A percentile compares a stretch with the other conserved stretches of the same genome.
phyloP scores from a whole-genome alignment of 1,284 basidiomycete species.

The Fomitopsis betulina region DNA sequence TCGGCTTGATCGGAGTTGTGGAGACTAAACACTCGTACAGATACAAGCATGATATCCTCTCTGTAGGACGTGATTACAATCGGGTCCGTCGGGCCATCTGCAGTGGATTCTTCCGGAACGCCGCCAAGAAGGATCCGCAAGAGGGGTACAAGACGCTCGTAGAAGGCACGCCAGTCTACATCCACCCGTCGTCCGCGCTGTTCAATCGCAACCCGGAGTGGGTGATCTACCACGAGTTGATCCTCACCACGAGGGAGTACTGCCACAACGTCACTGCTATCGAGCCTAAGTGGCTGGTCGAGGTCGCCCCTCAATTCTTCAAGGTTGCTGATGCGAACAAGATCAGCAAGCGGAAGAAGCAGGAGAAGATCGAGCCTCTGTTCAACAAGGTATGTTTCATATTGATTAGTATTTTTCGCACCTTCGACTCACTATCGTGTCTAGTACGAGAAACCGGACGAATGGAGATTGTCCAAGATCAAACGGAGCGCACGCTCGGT shows the following conservation, averaged over 20 bases:
- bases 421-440: background rate
- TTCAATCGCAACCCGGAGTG: constrained; percentile 91
- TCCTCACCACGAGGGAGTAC: constrained; percentile 82
- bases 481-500: constrained; percentile 83
- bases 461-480: constrained; percentile 86
- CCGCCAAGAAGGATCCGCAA: constrained; percentile 93
- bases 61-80: constrained; percentile 91
- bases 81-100: constrained; percentile 93
- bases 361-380: constrained; percentile 95
- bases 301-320: constrained; percentile 98
- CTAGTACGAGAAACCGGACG: constrained; percentile 81
- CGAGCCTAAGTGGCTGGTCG: constrained; percentile 98
- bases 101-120: constrained; percentile 94
- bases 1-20: background rate
- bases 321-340: constrained; percentile 93
- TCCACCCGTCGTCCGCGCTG: constrained; percentile 94
- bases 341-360: constrained; percentile 95
- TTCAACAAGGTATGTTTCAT: constrained; percentile 57
- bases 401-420: too few relatives aligned
- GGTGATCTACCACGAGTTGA: constrained; percentile 75
- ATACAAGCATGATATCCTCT: constrained; percentile 95
- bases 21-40: constrained; percentile 32
- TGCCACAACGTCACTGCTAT: constrained; percentile 96
- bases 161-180: constrained; percentile 96
- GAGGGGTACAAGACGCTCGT: constrained; percentile 97